A percentile compares a stretch with the other conserved stretches of the same genome.
Conservation (phyloP, 345 rosid species). For the Populus tremula region DNA sequence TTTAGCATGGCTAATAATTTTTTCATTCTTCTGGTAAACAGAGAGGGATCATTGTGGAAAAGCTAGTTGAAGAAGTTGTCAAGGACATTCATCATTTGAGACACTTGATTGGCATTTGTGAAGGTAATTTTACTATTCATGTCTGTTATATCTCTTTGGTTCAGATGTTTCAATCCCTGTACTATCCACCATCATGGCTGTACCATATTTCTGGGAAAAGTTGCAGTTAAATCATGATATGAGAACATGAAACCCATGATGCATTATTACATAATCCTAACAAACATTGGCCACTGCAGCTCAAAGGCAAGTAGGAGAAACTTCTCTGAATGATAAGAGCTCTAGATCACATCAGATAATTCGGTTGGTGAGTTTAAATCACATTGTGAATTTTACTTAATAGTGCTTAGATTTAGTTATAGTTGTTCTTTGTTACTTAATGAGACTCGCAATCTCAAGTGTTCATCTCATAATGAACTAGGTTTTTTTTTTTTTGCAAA, state of each 20-base stretch:
- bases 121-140: conserved; percentile 46
- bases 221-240: background rate
- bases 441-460: background rate
- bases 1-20: background rate
- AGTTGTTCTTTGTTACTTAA: background rate
- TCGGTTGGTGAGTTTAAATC: conserved; percentile 61
- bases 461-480: too few species aligned
- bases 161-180: background rate
- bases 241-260: background rate
- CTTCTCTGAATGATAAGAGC: conserved; percentile 84
- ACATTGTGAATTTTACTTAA: background rate
- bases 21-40: conserved; percentile 29
- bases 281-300: conserved; percentile 45
- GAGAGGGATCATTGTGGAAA: conserved; percentile 90
- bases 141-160: background rate
- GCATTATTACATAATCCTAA: background rate
- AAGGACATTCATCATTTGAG: conserved; percentile 68
- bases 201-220: background rate
- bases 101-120: conserved; percentile 80
- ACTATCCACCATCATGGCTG: background rate
- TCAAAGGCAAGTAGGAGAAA: conserved; percentile 96
- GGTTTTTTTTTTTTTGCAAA: too few species aligned
- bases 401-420: background rate
- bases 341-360: conserved; percentile 98
- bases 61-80: conserved; percentile 76